Percentiles rank a stretch among this genome's conserved stretches.
Evolutionary conservation across 1,284 basidiomycete species (phyloP).

Genomic region (Earliella scabrosa): DNA sequence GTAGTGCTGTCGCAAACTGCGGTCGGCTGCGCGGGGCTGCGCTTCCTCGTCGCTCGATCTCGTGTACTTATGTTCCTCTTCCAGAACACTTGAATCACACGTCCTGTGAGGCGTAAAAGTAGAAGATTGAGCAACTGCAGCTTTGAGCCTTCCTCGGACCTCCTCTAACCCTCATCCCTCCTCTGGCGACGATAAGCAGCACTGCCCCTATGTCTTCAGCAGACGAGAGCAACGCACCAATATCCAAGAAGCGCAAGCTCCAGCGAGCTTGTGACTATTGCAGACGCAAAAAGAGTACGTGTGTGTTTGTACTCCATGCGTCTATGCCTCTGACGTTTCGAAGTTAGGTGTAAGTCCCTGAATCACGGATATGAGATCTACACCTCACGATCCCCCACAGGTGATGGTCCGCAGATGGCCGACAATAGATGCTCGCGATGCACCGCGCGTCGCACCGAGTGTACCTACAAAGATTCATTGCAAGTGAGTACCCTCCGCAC

Average conservation of each 20-base stretch:
- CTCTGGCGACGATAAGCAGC: too few species aligned
- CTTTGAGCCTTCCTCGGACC: too few species aligned
- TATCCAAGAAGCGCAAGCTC: constrained; percentile 66
- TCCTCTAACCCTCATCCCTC: too few species aligned
- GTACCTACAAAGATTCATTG: constrained; percentile 76
- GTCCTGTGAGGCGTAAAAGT: too few species aligned
- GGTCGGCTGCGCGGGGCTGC: too few species aligned
- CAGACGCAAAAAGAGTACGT: constrained; percentile 73
- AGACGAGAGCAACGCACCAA: constrained; percentile 33
- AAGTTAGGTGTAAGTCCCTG: constrained; percentile 27
- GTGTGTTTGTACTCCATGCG: not conserved
- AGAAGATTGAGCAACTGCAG: too few species aligned
- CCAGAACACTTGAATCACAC: too few species aligned
- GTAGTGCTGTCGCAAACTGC: too few species aligned
- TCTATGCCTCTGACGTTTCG: not conserved
- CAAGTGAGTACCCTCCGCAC: constrained; percentile 49
- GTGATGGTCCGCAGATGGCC: constrained; percentile 48
- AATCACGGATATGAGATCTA: not conserved
- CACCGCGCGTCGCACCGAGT: constrained; percentile 68
- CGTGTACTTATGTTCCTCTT: too few species aligned
- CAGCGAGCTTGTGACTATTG: constrained; percentile 79
- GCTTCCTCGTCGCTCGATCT: too few species aligned
- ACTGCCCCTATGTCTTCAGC: constrained; percentile 10
- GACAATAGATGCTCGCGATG: constrained; percentile 80
- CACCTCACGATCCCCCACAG: constrained; percentile 4